phyloP scores from a whole-genome alignment of 192 early-diverging fungal genomes.

The Lunasporangiospora selenospora region DNA sequence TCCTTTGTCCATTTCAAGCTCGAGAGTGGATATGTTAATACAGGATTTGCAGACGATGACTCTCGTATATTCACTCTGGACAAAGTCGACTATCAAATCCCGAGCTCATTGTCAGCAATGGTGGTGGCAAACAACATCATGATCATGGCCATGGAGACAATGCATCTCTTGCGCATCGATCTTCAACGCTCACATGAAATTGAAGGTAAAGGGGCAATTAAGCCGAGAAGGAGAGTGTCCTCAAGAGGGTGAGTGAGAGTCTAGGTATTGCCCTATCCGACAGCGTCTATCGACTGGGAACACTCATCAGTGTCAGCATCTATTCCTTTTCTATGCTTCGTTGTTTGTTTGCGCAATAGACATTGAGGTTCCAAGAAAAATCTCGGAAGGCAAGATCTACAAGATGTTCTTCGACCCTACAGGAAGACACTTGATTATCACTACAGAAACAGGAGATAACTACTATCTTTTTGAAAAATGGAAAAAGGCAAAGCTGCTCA shows the following conservation, averaged over 20 bases:
- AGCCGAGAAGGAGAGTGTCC: too few species aligned
- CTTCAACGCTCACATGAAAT: constrained; percentile 82
- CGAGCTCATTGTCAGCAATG: constrained; percentile 73
- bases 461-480: constrained; percentile 89
- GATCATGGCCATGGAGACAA: constrained; percentile 78
- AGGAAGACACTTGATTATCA: constrained; percentile 87
- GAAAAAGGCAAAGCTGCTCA: constrained; percentile 81
- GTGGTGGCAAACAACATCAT: constrained; percentile 88
- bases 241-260: neutral
- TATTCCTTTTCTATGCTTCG: neutral
- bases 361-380: constrained; percentile 71
- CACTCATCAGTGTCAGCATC: neutral
- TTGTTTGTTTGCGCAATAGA: constrained; percentile 51
- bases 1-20: constrained; percentile 42
- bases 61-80: constrained; percentile 81
- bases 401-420: constrained; percentile 88
- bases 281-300: neutral
- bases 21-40: constrained; percentile 63
- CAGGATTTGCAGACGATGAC: constrained; percentile 57
- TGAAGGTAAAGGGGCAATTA: too few species aligned
- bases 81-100: constrained; percentile 89
- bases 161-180: constrained; percentile 86
- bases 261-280: neutral
- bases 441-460: constrained; percentile 89
- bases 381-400: constrained; percentile 66